These are phyloP conservation scores for Penicillium paxilli DNA, from an alignment of 495 filamentous ascomycete species.

Conservation along the genomic window DNA sequence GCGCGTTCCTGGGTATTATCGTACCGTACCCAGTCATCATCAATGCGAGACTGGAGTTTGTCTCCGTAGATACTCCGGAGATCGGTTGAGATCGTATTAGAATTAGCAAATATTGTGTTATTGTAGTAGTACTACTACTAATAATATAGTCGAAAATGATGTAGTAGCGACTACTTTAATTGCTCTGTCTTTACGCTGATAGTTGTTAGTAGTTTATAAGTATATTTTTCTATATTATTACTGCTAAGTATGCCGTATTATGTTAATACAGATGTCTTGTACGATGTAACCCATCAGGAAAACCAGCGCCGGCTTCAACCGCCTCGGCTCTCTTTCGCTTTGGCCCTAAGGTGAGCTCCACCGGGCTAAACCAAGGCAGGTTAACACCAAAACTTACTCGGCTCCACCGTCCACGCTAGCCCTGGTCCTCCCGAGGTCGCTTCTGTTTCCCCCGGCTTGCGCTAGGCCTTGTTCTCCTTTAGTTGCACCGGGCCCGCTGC, in stretches of 20 bases:
- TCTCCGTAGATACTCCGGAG: no score
- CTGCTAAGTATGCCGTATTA: neutral
- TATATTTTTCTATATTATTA: neutral
- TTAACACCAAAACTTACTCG: neutral
- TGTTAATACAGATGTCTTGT: no score
- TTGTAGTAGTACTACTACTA: no score
- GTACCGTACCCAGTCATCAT: neutral
- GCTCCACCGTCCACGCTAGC: slow-evolving; percentile 15
- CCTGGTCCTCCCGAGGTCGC: slow-evolving; percentile 35
- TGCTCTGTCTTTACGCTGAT: no score
- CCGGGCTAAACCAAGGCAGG: neutral
- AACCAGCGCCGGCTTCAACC: slow-evolving; percentile 40
- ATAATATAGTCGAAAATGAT: no score
- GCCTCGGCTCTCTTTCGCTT: slow-evolving; percentile 19
- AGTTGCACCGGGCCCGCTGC: slow-evolving; percentile 16
- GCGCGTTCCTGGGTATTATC: slow-evolving; percentile 19
- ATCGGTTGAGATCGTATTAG: no score
- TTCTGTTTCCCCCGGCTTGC: slow-evolving; percentile 39
- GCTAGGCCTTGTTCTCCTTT: slow-evolving; percentile 32
- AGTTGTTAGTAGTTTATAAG: no score
- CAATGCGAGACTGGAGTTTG: neutral
- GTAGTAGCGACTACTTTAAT: no score
- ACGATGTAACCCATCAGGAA: slow-evolving; percentile 5
- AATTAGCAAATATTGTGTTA: no score
- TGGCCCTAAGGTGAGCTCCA: neutral